A percentile compares a stretch with the other conserved stretches of the same genome.
Conservation (phyloP, 139 green algal genomes). For the Trebouxia sp. region DNA sequence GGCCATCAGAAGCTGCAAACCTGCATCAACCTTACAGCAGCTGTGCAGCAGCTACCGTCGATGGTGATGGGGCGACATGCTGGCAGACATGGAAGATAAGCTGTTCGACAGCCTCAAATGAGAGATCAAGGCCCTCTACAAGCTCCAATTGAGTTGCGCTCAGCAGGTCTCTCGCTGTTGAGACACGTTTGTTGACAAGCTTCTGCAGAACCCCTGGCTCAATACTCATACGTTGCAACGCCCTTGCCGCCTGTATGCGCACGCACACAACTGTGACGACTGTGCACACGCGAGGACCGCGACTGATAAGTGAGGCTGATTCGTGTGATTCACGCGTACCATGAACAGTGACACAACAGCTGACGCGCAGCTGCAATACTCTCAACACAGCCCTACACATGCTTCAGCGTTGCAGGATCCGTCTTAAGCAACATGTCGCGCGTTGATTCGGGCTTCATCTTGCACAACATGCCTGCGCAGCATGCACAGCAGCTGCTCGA, state of each 20-base stretch:
- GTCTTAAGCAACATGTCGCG: no score
- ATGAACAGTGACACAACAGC: no score
- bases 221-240: not conserved
- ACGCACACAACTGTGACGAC: no score
- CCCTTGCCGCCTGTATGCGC: not conserved
- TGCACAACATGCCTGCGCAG: not conserved
- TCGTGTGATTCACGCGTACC: no score
- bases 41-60: not conserved
- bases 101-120: not conserved
- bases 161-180: constrained; percentile 12
- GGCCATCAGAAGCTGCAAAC: no score
- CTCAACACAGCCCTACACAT: no score
- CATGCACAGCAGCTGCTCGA: not conserved
- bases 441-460: not conserved
- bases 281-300: no score
- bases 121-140: constrained; percentile 46
- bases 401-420: no score
- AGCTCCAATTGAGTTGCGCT: constrained; percentile 35
- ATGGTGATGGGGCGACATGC: not conserved
- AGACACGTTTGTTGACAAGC: not conserved
- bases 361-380: no score
- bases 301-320: no score
- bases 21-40: no score
- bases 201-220: not conserved
- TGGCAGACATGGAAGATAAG: not conserved